Evolutionary conservation across 1,139 yeast species (phyloP), one percentile per base, ranked within the genome.

Genomic region (Suhomyces bribrorum): DNA sequence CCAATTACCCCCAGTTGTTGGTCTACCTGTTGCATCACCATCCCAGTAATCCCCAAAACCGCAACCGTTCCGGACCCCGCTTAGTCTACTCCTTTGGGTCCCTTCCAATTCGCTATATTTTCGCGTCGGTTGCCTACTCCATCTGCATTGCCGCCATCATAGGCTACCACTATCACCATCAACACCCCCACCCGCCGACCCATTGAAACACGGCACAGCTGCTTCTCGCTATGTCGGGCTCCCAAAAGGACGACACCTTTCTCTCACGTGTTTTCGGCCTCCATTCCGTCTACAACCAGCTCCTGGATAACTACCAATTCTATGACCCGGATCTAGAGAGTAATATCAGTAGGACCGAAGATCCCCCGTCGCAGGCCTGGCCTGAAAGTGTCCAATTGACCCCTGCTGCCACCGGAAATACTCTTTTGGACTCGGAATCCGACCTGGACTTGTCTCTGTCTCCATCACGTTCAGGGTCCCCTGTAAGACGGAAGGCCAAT

Each of bases 241-340:
- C 40, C 4, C 14, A 31, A 25, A 53, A 58, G 29, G 65, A 61
- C 45, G 80, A 76, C 48, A 78, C 83, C 7, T 78, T 78, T 48
- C 64, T 78, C 42, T 76, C 81, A 14, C 61, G 83, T 29, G 79
- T 78, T 29, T 76, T 78, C 52, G 82, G 81, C 2, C 59, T 75
- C 37, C 75, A 75, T 47, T 75, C 81, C 9, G 66, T 73, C 18
- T 73, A 62, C 56, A 67, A 62, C 52, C 78, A 60, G 52, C 60
- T 62, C 24, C 62, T 64, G 30, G 70, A 67, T 26, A 66, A 64
- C 44, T 63, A 66, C 48, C 70, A 60, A 29, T 66, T 62, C 50
- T 66, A 66, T 34, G 73, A 64, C 45, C 71, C 70, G 28, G 70
- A 66, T 29, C 56, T 53, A 34, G 64, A 62, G 9, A 16, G 16